Base-by-base conservation (phyloP, 345 rosid species). In the Syzygium aqueum region DNA sequence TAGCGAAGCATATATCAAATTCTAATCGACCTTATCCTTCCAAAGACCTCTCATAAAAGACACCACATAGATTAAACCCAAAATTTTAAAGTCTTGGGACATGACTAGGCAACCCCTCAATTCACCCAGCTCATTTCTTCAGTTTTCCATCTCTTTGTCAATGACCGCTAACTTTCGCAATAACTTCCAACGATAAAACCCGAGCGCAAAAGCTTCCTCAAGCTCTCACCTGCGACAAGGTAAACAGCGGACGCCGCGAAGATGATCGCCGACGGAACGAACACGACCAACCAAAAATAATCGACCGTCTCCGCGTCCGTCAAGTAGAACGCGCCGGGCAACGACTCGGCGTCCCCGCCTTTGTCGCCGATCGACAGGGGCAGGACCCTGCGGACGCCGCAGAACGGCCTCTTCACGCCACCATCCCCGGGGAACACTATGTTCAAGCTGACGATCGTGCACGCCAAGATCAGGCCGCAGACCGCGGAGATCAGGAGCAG, bases 251-350 rank as follows among this genome's bases (percentile, higher is more conserved):
- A 96, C 28, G 89, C 92, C 65, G 92, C 90, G 94, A 97, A 96
- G 88, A 94, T 85, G 59, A 97, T 85, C 33, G 59, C 6, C 13
- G 97, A 95, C 1, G 99, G 98, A 63, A 96, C 51, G 50, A 96
- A 95, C 77, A 97, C 92, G 85, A 95, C 98, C 94, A 94, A 94
- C 98, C 99, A 95, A 90, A 92, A 97, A 86, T 95, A 97, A 92
- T 96, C 97, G 6, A 93, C 97, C 86, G 95, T 96, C 91, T 95
- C 98, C 78, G 96, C 95, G 91, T 97, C 97, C 54, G 98, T 97
- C 93, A 96, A 89, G 91, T 93, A 94, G 91, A 95, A 97, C 23
- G 93, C 97, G 57, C 98, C 96, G 0, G 93, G 91, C 53, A 93
- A 90, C 86, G 88, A 90, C 94, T 93, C 97, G 17, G 97, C 94